Base-by-base conservation (phyloP, 163 green algal genomes). In the Prototheca wickerhamii region DNA sequence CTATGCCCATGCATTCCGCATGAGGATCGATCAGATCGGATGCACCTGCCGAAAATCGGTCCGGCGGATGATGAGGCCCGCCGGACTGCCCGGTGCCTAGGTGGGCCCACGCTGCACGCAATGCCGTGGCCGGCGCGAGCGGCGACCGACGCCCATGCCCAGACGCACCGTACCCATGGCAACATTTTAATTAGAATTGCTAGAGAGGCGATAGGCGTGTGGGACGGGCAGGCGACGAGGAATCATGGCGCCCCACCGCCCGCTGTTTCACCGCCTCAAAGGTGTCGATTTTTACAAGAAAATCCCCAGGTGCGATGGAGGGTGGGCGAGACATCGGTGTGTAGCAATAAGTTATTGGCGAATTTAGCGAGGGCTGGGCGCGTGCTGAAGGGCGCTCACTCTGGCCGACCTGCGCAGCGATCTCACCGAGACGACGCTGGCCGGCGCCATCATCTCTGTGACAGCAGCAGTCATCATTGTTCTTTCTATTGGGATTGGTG, bases 281-380 rank as follows among this genome's bases (percentile, higher is more conserved):
- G 51, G 64, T 0, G 81, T 96, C 23, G 89, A 96, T 64, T 95
- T 96, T 54, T 96, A 91, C 73, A 84, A 86, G 44, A 93, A 93
- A 64, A 82, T 95, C 29, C 87, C 87, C 21, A 87, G 65, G 87
- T 89, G 43, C 20, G 70, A 33, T 33, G 5, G 25, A 26, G 6
- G 57, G 7, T 43, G 18, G 12, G 58, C 26, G 55, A 55, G 4
- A 44, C 3, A 15, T 25, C 20, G 20, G 25, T n/a, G 4, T 44
- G 28, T 2, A 58, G 7, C 56, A 8, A 30, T 31, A 20, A 20
- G 17, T 7, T 49, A 29, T 6, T 63, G 40, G 42, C 40, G 42
- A 7, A 12, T 7, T 18, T 26, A 17, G 51, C 23, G 20, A 17
- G 51, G 21, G 51, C n/a, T 10, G 51, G 21, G 51, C 23, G 51